These are phyloP conservation scores for Solanum sejunctum DNA, from an alignment of 257 asterid species.

Conservation along the genomic window DNA sequence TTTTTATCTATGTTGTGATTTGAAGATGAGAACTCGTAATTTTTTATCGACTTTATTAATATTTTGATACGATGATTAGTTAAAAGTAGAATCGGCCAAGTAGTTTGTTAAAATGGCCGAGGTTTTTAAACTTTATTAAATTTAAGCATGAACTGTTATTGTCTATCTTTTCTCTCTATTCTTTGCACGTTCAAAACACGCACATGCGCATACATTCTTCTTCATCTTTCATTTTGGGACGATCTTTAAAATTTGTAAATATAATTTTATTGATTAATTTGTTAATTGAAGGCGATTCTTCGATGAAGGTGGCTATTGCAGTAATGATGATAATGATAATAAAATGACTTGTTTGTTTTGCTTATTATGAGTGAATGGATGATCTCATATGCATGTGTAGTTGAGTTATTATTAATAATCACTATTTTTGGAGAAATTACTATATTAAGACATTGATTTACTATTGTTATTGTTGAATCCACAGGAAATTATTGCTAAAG, in stretches of 20 bases:
- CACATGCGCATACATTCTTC: neutral
- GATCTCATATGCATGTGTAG: neutral
- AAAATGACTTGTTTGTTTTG: neutral
- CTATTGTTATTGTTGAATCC: too few species aligned
- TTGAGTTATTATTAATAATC: neutral
- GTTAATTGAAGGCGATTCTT: neutral
- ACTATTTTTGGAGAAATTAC: too few species aligned
- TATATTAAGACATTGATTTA: neutral
- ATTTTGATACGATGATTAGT: neutral
- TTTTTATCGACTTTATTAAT: neutral
- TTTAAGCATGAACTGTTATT: neutral
- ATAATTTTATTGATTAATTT: neutral
- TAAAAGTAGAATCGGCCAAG: neutral
- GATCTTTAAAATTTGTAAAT: fast-evolving
- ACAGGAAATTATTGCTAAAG: too few species aligned
- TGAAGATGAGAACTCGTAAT: neutral
- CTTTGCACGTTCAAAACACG: neutral
- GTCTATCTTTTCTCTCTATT: neutral
- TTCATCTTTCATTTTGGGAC: neutral
- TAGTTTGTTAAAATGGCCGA: neutral
- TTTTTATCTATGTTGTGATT: neutral
- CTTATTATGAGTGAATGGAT: neutral
- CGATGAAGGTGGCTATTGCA: neutral
- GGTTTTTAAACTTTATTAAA: neutral
- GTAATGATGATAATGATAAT: neutral